Base-by-base conservation (phyloP, 495 filamentous ascomycete genomes). In the Annulohypoxylon moriforme region DNA sequence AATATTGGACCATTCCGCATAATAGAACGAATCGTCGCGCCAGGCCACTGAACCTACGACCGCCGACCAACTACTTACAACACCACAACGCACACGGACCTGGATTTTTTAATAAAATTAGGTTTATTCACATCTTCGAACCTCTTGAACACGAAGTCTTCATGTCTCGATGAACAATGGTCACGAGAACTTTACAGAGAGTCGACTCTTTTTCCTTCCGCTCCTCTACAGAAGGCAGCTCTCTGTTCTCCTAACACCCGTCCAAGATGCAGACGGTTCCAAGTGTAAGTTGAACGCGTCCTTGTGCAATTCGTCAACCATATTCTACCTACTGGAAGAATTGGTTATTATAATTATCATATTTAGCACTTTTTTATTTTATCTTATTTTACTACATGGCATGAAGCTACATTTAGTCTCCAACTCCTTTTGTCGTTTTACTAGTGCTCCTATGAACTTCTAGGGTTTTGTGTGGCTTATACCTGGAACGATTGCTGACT, bases 181-280 rank as follows among this genome's bases (percentile, higher is more conserved):
- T 75, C 75, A 76, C 70, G 75, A 75, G 63, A 72, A 74, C 64
- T 29, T 59, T 62, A 29, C 55, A 69, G 75, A 81, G 66, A 68
- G 71, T 76, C 76, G 69, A 77, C 74, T 78, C 62, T 76, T 77
- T 77, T 75, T 75, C 68, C 59, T 64, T 69, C 59, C 75, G 71
- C 76, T 74, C 80, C 77, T 69, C 65, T 62, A 73, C 69, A 68
- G 70, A 72, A 81, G 79, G 80, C 80, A 67, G 68, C 74, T 72
- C 65, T 75, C 77, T 77, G 67, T 79, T 77, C 75, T 79, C 75
- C 75, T 80, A 77, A 77, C 73, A 67, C 67, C 67, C 78, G 75
- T 75, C 75, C 74, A 85, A 75, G 73, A 90, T 90, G 88, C 87
- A 89, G 83, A 85, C 87, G 42, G 81, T 90, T 78, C 87, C 88